Evolutionary conservation across 73 alveolate species (phyloP).

Genomic region (Stentor roeselii): DNA sequence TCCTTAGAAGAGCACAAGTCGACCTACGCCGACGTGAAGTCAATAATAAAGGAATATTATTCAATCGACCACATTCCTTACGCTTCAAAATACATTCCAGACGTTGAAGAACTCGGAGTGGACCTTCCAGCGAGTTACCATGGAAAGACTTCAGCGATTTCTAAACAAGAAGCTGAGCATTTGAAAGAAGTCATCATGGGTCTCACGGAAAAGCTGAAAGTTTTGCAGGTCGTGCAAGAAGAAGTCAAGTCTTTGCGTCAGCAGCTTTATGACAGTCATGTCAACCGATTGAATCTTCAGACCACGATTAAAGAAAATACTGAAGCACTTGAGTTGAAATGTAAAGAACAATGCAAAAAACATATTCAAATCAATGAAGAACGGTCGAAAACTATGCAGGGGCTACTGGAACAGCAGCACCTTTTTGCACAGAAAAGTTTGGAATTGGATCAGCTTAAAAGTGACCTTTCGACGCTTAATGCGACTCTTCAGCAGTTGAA

Average conservation of each 20-base stretch:
- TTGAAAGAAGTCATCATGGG: slow-evolving; percentile 22
- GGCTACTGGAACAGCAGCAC: background rate
- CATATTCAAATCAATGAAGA: slow-evolving; percentile 6
- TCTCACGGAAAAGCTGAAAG: slow-evolving; percentile 25
- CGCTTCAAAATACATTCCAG: background rate
- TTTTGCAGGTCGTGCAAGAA: slow-evolving; percentile 11
- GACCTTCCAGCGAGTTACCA: background rate
- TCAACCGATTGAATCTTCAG: background rate
- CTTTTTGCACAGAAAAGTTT: slow-evolving; percentile 14
- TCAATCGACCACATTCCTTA: background rate
- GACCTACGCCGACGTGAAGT: slow-evolving; percentile 1
- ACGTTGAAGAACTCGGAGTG: slow-evolving; percentile 6
- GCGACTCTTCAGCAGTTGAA: slow-evolving; percentile 6
- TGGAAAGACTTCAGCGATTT: background rate
- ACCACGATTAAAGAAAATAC: background rate
- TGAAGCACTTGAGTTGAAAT: background rate
- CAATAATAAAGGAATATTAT: background rate
- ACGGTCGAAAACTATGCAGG: slow-evolving; percentile 16
- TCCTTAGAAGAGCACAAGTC: background rate
- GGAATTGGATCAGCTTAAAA: slow-evolving; percentile 4
- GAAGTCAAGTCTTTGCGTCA: background rate
- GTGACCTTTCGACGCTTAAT: background rate
- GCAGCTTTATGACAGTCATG: slow-evolving; percentile 20
- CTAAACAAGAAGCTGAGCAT: slow-evolving; percentile 24
- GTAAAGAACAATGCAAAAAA: background rate